A percentile compares a stretch with the other conserved stretches of the same genome.
These are phyloP conservation scores for Physaria fendleri DNA, from an alignment of 345 rosid genomes.

Conservation along the genomic window DNA sequence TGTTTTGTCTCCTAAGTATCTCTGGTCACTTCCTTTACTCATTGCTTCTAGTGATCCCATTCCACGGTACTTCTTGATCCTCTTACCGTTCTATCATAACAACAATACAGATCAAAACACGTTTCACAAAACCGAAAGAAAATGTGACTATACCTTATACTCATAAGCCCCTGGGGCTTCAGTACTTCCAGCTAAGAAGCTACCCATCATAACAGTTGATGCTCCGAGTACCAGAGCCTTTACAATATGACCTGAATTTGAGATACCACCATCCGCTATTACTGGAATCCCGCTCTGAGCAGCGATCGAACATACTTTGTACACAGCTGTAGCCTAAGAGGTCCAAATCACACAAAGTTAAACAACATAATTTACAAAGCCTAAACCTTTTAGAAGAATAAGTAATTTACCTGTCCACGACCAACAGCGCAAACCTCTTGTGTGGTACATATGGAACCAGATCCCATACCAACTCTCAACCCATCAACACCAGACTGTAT, in stretches of 20 bases:
- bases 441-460: constrained; percentile 93
- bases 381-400: background rate
- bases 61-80: constrained; percentile 78
- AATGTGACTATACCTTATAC: constrained; percentile 41
- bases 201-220: constrained; percentile 96
- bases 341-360: background rate
- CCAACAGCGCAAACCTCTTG: constrained; percentile 98
- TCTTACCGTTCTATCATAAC: constrained; percentile 46
- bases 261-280: constrained; percentile 96
- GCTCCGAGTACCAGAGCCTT: constrained; percentile 88
- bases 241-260: constrained; percentile 92
- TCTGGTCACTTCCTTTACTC: constrained; percentile 91
- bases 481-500: constrained; percentile 81
- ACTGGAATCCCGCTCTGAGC: constrained; percentile 69
- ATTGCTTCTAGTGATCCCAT: constrained; percentile 99
- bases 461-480: constrained; percentile 88
- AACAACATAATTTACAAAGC: background rate
- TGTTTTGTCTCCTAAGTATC: constrained; percentile 78
- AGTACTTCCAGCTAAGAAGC: constrained; percentile 87
- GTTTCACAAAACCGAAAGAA: background rate
- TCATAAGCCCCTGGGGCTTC: constrained; percentile 82
- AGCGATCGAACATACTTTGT: constrained; percentile 79
- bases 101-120: background rate
- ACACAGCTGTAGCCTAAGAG: constrained; percentile 87
- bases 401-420: constrained; percentile 70